phyloP scores from a whole-genome alignment of 305 asterid genomes.

The Solanum hybrid region DNA sequence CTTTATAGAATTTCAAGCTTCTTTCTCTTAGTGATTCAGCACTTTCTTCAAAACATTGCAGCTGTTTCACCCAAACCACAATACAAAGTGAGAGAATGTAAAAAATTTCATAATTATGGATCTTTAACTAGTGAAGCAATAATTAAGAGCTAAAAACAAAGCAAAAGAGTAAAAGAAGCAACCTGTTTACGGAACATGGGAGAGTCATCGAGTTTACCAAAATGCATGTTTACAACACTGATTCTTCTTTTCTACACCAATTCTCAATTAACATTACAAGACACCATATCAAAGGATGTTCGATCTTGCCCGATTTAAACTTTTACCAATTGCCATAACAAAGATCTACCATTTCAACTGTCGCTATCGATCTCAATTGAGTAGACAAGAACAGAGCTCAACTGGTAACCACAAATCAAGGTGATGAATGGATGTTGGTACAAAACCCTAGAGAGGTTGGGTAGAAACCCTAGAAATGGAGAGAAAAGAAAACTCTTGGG shows the following conservation, averaged over 20 bases:
- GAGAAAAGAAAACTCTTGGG: conserved; percentile 36
- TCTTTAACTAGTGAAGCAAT: background rate
- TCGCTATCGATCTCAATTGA: conserved; percentile 29
- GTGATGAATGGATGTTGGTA: conserved; percentile 3
- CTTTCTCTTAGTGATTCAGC: conserved; percentile 89
- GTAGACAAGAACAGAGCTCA: background rate
- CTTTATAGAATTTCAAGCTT: conserved; percentile 91
- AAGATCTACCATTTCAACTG: conserved; percentile 23
- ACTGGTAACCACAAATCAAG: background rate
- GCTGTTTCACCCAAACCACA: conserved; percentile 34
- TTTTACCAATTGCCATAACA: conserved; percentile 14
- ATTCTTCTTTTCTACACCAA: conserved; percentile 11
- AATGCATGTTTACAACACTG: conserved; percentile 60
- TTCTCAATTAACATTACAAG: conserved; percentile 24
- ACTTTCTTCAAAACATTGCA: conserved; percentile 93
- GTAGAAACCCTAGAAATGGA: conserved; percentile 24
- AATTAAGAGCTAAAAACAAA: background rate
- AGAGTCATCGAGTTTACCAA: conserved; percentile 98
- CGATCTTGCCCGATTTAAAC: conserved; percentile 25
- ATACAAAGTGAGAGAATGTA: background rate
- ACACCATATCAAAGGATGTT: conserved; percentile 11
- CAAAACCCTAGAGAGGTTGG: conserved; percentile 46
- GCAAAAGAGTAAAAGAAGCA: background rate
- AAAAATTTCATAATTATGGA: background rate
- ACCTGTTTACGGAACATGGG: conserved; percentile 99